phyloP scores from a whole-genome alignment of 139 green algal species.

The Coelastrella sp. region DNA sequence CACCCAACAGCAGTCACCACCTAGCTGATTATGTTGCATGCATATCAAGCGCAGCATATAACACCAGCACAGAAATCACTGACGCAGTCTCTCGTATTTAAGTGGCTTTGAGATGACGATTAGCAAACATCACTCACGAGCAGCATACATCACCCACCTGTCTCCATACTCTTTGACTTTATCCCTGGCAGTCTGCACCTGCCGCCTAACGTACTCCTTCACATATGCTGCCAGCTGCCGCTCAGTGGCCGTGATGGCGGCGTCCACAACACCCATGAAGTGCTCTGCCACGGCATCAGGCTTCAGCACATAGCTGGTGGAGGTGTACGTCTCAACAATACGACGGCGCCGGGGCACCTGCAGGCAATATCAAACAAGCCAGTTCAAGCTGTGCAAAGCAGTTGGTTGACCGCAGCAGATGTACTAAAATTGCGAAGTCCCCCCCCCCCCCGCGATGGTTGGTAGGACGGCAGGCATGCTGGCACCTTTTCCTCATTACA shows the following conservation, averaged over 20 bases:
- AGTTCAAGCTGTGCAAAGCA: slow-evolving; percentile 32
- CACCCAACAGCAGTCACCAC: background rate
- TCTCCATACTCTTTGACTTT: slow-evolving; percentile 55
- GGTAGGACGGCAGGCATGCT: too few species aligned
- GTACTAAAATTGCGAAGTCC: too few species aligned
- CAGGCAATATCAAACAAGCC: slow-evolving; percentile 20
- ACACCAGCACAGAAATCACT: too few species aligned
- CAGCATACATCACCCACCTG: slow-evolving; percentile 39
- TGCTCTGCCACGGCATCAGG: slow-evolving; percentile 54
- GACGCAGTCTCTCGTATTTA: too few species aligned
- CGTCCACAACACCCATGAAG: slow-evolving; percentile 57
- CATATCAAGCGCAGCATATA: too few species aligned
- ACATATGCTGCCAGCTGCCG: slow-evolving; percentile 51
- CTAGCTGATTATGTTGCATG: background rate
- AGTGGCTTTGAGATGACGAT: too few species aligned
- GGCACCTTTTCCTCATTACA: too few species aligned
- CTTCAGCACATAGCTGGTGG: slow-evolving; percentile 60
- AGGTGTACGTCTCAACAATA: slow-evolving; percentile 71
- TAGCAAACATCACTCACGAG: too few species aligned
- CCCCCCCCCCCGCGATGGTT: too few species aligned
- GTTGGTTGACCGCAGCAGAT: background rate
- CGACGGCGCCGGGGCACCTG: slow-evolving; percentile 57
- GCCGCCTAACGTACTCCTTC: slow-evolving; percentile 41
- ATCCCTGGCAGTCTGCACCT: slow-evolving; percentile 49
- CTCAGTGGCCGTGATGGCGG: slow-evolving; percentile 53